Evolutionary conservation across 179 eudicot species (phyloP).

Genomic region (Carnegiea gigantea): DNA sequence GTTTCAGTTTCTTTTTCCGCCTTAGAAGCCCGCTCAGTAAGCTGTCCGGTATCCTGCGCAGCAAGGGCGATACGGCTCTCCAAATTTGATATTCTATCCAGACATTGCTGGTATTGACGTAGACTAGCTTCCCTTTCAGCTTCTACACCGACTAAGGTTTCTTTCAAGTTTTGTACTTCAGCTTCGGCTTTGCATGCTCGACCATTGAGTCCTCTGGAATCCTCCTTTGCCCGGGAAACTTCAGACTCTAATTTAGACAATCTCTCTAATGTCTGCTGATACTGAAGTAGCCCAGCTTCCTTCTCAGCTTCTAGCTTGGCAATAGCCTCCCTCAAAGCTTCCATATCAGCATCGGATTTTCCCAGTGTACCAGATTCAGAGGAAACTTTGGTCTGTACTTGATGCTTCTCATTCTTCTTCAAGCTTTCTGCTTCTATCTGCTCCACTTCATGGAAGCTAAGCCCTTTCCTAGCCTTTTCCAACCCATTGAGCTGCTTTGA

Average conservation of each 20-base stretch:
- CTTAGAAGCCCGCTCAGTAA: conserved; percentile 44
- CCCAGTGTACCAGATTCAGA: conserved; percentile 15
- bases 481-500: conserved; percentile 36
- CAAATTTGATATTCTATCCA: conserved; percentile 54
- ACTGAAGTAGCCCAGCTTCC: conserved; percentile 61
- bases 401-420: conserved; percentile 8
- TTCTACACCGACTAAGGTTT: conserved; percentile 51
- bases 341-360: conserved; percentile 65
- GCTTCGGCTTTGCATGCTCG: conserved; percentile 82
- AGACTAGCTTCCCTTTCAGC: conserved; percentile 70
- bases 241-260: conserved; percentile 66
- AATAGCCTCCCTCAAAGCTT: conserved; percentile 63
- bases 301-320: conserved; percentile 79
- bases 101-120: conserved; percentile 56
- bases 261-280: conserved; percentile 62
- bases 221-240: conserved; percentile 56
- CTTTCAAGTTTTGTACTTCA: conserved; percentile 63
- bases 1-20: conserved; percentile 54
- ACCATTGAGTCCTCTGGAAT: conserved; percentile 53
- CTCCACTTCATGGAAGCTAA: conserved; percentile 53
- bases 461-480: conserved; percentile 62
- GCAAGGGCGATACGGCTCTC: conserved; percentile 50
- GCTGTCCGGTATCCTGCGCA: conserved; percentile 44
- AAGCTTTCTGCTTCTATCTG: conserved; percentile 30
- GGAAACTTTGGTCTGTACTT: too few species aligned